Evolutionary conservation across 257 asterid species (phyloP).

Genomic region (Solanum sejunctum): DNA sequence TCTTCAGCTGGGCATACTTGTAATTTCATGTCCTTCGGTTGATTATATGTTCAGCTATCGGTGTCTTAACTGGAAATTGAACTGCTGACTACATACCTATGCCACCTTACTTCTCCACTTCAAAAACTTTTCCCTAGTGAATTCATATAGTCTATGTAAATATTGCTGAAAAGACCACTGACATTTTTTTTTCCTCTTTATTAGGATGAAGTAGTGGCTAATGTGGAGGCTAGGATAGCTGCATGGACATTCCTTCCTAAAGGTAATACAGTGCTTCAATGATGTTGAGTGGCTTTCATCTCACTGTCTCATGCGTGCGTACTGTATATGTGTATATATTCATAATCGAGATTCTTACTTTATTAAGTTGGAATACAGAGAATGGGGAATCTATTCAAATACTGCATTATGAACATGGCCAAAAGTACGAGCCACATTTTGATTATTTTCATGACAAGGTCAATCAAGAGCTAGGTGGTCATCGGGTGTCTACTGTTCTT

Average conservation of each 20-base stretch:
- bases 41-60: not conserved
- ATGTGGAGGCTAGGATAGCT: slow-evolving; percentile 64
- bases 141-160: not conserved
- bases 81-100: not conserved
- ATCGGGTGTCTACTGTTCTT: slow-evolving; percentile 86
- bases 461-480: slow-evolving; percentile 82
- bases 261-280: slow-evolving; percentile 30
- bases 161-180: not conserved
- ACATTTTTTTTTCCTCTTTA: not conserved
- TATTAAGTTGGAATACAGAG: slow-evolving; percentile 27
- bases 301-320: not conserved
- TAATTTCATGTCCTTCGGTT: not conserved
- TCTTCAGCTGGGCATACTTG: not conserved
- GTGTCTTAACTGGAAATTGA: not conserved
- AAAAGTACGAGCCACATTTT: slow-evolving; percentile 86
- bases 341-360: not conserved
- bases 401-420: slow-evolving; percentile 80
- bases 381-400: slow-evolving; percentile 88
- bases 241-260: slow-evolving; percentile 92
- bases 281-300: not conserved
- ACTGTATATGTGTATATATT: not conserved
- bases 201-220: slow-evolving; percentile 61
- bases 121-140: not conserved
- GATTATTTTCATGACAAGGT: slow-evolving; percentile 73
- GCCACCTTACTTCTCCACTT: not conserved